These are phyloP conservation scores for Pedinophyceae sp. DNA, from an alignment of 139 green algal genomes.

Conservation along the genomic window DNA sequence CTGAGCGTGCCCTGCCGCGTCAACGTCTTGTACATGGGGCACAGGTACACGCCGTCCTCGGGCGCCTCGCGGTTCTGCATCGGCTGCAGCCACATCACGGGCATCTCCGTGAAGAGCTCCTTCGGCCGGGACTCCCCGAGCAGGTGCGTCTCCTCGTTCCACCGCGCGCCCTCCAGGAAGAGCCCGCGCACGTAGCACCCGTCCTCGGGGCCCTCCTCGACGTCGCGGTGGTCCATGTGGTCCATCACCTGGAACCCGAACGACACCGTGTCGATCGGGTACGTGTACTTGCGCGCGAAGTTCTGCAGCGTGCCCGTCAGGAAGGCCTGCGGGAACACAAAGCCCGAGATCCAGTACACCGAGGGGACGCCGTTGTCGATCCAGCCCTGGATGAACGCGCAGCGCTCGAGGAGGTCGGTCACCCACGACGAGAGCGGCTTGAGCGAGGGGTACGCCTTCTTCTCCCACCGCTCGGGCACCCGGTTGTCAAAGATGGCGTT, in stretches of 20 bases:
- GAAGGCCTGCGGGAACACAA: conserved; percentile 81
- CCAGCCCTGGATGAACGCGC: conserved; percentile 50
- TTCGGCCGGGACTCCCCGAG: conserved; percentile 56
- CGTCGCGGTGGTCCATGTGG: conserved; percentile 5
- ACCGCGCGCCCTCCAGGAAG: conserved; percentile 65
- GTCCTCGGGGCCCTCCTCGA: conserved; percentile 28
- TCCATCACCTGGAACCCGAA: conserved; percentile 58
- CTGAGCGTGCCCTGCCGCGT: conserved; percentile 37
- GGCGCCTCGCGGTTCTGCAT: conserved; percentile 33
- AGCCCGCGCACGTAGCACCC: conserved; percentile 66
- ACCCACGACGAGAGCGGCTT: conserved; percentile 69
- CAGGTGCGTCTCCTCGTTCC: conserved; percentile 27
- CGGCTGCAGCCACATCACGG: conserved; percentile 51
- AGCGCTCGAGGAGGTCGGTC: conserved; percentile 51
- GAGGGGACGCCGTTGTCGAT: conserved; percentile 32
- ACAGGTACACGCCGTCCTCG: conserved; percentile 38
- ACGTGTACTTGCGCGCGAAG: conserved; percentile 52
- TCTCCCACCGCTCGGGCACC: conserved; percentile 62
- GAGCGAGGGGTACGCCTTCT: conserved; percentile 63
- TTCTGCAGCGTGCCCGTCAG: conserved; percentile 75
- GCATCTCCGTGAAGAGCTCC: conserved; percentile 71
- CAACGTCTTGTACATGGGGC: conserved; percentile 43
- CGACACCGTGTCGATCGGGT: conserved; percentile 62
- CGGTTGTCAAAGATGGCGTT: conserved; percentile 65
- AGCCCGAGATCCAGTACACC: conserved; percentile 69